Percentiles rank a stretch among this genome's conserved stretches.
Conservation (phyloP, 2,329 filamentous ascomycete genomes). For the Fusarium piperis region DNA sequence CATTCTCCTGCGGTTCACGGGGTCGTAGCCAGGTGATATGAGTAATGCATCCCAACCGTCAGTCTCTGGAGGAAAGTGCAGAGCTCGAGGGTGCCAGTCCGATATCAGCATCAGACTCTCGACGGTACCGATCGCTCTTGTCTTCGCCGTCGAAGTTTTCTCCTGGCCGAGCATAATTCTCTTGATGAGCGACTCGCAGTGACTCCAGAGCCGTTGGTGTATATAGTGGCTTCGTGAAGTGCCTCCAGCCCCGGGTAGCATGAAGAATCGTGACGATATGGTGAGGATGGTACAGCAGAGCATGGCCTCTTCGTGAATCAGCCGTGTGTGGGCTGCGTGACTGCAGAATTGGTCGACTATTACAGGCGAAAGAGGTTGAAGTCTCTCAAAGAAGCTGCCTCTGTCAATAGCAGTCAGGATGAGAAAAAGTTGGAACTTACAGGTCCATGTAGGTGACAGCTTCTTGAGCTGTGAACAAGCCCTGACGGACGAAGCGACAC, state of each 20-base stretch:
- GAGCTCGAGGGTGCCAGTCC: constrained; percentile 36
- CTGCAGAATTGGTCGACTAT: constrained; percentile 9
- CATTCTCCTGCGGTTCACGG: constrained; percentile 19
- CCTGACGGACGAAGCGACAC: constrained; percentile 39
- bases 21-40: constrained; percentile 33
- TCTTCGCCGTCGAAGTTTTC: constrained; percentile 34
- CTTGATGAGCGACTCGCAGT: constrained; percentile 33
- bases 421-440: neutral
- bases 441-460: constrained; percentile 40
- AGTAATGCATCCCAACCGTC: constrained; percentile 36
- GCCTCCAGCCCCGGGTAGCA: constrained; percentile 32
- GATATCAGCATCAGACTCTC: constrained; percentile 37
- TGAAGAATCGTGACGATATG: constrained; percentile 37
- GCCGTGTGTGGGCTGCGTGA: constrained; percentile 16
- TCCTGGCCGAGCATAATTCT: constrained; percentile 33
- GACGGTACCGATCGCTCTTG: constrained; percentile 28
- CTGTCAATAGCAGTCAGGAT: neutral
- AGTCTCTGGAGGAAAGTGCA: constrained; percentile 36
- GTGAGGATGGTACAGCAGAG: constrained; percentile 35
- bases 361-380: constrained; percentile 6
- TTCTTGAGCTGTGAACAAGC: constrained; percentile 41
- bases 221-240: constrained; percentile 31
- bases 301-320: constrained; percentile 33
- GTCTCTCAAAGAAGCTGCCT: constrained; percentile 13
- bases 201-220: constrained; percentile 32